A percentile compares a stretch with the other conserved stretches of the same genome.
These are phyloP conservation scores for Rosellinia necatrix DNA, from an alignment of 2,329 filamentous ascomycete species.

Conservation along the genomic window DNA sequence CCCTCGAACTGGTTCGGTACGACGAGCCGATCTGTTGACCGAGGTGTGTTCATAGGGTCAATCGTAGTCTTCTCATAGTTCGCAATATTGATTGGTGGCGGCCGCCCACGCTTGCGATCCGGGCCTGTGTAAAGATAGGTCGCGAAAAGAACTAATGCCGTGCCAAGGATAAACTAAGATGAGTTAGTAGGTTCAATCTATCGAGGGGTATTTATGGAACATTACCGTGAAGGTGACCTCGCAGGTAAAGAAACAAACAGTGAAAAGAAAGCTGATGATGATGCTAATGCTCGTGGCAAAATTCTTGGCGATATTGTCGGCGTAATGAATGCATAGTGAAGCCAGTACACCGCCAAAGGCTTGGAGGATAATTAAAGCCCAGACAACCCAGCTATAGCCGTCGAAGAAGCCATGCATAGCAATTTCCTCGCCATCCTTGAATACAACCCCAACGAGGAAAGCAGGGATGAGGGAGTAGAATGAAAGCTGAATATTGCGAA, in stretches of 20 bases:
- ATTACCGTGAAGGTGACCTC: conserved; percentile 73
- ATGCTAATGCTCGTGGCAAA: conserved; percentile 94
- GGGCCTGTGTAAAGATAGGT: conserved; percentile 83
- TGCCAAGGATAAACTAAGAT: conserved; percentile 78
- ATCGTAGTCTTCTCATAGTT: conserved; percentile 77
- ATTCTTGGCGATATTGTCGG: conserved; percentile 91
- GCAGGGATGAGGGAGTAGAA: conserved; percentile 94
- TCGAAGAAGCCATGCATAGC: conserved; percentile 87
- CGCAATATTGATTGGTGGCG: conserved; percentile 70
- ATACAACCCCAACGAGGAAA: conserved; percentile 81
- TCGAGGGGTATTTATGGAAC: conserved; percentile 23
- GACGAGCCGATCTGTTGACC: conserved; percentile 35
- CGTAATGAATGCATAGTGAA: conserved; percentile 78
- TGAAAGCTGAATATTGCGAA: conserved; percentile 90
- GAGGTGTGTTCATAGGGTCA: conserved; percentile 47
- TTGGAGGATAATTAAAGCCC: conserved; percentile 82
- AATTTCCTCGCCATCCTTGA: conserved; percentile 85
- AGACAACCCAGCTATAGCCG: conserved; percentile 92
- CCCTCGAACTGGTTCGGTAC: conserved; percentile 40
- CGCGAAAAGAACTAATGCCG: conserved; percentile 75
- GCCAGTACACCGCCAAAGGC: conserved; percentile 84
- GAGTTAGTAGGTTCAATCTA: conserved; percentile 6
- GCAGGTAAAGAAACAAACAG: conserved; percentile 84
- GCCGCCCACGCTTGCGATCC: conserved; percentile 62
- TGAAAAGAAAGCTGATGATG: conserved; percentile 82